Base-by-base conservation (phyloP, 2,329 filamentous ascomycete species). In the Microcyclosporella mali region DNA sequence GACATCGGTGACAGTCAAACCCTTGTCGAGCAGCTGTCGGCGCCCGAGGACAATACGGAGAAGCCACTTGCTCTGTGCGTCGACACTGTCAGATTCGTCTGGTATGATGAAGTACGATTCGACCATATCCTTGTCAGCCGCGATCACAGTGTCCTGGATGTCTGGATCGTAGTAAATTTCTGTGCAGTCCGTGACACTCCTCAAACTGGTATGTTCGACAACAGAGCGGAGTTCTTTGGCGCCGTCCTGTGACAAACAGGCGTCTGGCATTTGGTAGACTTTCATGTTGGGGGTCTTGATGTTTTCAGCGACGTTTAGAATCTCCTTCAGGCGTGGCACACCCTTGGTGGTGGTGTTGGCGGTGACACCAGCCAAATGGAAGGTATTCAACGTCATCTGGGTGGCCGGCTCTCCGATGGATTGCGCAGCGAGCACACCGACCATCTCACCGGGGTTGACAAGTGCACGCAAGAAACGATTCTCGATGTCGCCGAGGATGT, bases 331-430 rank as follows among this genome's bases (percentile, higher is more conserved):
- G 81, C 92, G 90, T 33, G 92, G 92, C 33, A 98, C 92, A 88
- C 92, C 92, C 37, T 98, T 82, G 0, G 92, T 98, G 42, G 98
- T 90, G 75, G 98, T 98, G 83, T 98, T 98, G 17, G 90, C 95
- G 29, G 94, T 95, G 48, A 98, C 88, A 95, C 92, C 92, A 67
- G 92, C 89, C 67, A 98, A 98, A 75, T 98, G 92, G 84, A 98
- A 98, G 17, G 92, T 98, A 72, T 98, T 98, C 48, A 98, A 72
- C 1, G 92, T 98, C 92, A 98, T 98, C 74, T 98, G 92, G 1
- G 92, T 98, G 16, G 92, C 94, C 31, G 92, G 92, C 68, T 98
- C 92, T 71, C 92, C 92, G 63, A 98, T 98, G 25, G 92, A 98
- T 70, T 98, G 92, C 6, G 94, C 92, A 51, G 92, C 92, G 59